Base-by-base conservation (phyloP, 768 basidiomycete species). In the Harrya chromipes region DNA sequence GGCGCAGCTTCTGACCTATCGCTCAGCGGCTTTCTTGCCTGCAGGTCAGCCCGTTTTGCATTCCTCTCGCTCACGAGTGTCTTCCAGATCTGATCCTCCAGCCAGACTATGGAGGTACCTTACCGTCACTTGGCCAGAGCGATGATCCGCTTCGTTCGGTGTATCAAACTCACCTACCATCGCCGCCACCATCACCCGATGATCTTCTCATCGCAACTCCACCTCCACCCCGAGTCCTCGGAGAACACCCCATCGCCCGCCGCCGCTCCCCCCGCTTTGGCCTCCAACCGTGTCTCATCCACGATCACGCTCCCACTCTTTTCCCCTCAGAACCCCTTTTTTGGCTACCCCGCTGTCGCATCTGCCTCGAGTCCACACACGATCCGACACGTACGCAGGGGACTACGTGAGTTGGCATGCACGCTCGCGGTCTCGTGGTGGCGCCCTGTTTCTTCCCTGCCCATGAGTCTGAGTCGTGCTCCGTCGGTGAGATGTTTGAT, bases 281-380 rank as follows among this genome's bases (percentile, higher is more conserved):
- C 26, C 6, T 40, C 31, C 19, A 14, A 38, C 4, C 53, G 54
- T 45, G 7, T 33, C 29, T 33, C 55, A 35, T 55, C 57, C 34
- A 46, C 53, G 39, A 46, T 57, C 20, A 13, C 21, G 16, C 55
- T 81, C 36, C 74, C 83, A 9, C 74, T 83, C 17, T 80, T 77
- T 26, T 88, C 87, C 23, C 61, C 70, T 33, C 68, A 79, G 36
- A 90, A 88, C 54, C 88, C 88, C 1, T 89, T 83, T 67, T 90
- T 80, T 54, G 87, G 87, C 4, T 89, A 90, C 60, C 84, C 87
- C 6, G 73, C 74, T 10, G 27, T 56, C 35, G 36, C 72, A 6
- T 63, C 65, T 57, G 49, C 64, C 58, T 40, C 59, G 20, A 43
- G 40, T 8, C 68, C 75, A 14, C 69, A 75, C 43, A 66, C 70